Evolutionary conservation across 805 yeast species (phyloP), one percentile per base, ranked within the genome.

Genomic region (Candida orba): DNA sequence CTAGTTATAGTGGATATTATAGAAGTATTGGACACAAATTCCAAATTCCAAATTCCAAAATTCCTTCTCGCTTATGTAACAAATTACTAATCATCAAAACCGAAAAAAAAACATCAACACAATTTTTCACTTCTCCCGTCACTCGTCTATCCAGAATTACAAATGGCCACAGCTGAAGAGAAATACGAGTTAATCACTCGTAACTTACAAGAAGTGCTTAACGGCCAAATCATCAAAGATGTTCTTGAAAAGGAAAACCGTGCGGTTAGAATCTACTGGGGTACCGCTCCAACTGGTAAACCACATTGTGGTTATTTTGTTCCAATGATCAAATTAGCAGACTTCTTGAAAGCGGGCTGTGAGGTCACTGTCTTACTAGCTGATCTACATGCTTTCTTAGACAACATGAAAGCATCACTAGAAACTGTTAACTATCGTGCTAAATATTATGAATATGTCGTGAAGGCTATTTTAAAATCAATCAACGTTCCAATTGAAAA

Each of bases 261-360:
- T 56, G 86, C 93, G 13, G 66, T 95, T 53, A 84, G 79, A 58
- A 68, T 93, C 59, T 93, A 93, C 78, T 93, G 97, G 98, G 99
- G 99, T 53, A 90, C 98, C 18, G 99, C 99, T 8, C 98, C 99
- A 48, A 93, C 99, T 5, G 99, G 99, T 42, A 86, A 79, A 67
- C 96, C 98, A 37, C 99, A 93, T 68, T 90, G 97, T 71, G 99
- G 98, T 41, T 93, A 93, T 75, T 88, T 93, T 60, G 99, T 93
- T 33, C 93, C 98, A 42, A 91, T 93, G 98, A 84, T 95, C 49
- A 91, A 93, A 65, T 68, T 93, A 54, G 98, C 98, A 2, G 90
- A 93, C 63, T 88, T 91, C 64, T 75, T 93, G 64, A 83, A 81
- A 58, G 99, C 99, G 15, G 99, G 98, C 12, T 88, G 96, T 70